Evolutionary conservation across 176 grass and related monocot species (phyloP).

Genomic region (Cymbopogon citratus): DNA sequence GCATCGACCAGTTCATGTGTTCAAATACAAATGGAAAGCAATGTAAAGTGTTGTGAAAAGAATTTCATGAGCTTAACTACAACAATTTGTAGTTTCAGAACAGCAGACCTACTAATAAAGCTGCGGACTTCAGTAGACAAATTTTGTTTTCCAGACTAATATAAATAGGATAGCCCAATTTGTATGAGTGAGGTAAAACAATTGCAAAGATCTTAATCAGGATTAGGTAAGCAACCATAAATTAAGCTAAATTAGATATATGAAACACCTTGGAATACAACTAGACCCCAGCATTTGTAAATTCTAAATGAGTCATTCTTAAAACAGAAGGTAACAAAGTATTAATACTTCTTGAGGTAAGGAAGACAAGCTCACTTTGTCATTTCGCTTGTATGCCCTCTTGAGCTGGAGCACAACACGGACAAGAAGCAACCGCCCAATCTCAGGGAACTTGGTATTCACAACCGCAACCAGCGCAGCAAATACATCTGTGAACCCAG

Average conservation of each 20-base stretch:
- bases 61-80: neutral
- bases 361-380: slow-evolving; percentile 49
- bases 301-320: neutral
- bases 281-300: neutral
- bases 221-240: neutral
- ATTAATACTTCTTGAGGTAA: no score
- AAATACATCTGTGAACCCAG: slow-evolving; percentile 93
- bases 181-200: neutral
- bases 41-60: neutral
- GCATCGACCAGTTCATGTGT: neutral
- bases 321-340: neutral
- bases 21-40: neutral
- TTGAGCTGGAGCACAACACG: slow-evolving; percentile 89
- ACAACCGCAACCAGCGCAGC: slow-evolving; percentile 72
- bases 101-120: neutral
- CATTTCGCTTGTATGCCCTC: slow-evolving; percentile 90
- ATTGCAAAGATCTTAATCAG: neutral
- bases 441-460: slow-evolving; percentile 86
- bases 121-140: no score
- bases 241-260: no score
- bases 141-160: neutral
- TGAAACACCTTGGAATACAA: neutral
- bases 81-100: neutral
- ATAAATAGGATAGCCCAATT: neutral
- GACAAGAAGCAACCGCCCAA: slow-evolving; percentile 60